Percentiles rank a stretch among this genome's conserved stretches.
These are phyloP conservation scores for Elsinoe necatrix DNA, from an alignment of 2,329 filamentous ascomycete genomes.

Conservation along the genomic window DNA sequence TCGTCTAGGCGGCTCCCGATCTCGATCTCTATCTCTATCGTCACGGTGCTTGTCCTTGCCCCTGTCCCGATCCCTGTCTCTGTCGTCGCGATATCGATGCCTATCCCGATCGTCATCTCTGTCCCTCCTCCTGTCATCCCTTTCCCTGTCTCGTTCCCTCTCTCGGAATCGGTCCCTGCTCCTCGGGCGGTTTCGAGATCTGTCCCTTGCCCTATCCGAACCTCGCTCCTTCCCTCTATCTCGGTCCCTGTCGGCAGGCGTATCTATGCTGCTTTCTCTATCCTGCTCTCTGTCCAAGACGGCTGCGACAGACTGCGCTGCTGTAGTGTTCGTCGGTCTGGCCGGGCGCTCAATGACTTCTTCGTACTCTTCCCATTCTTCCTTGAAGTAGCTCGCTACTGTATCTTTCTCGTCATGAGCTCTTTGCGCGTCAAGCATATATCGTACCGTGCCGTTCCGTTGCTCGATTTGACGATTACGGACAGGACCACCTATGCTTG, in stretches of 20 bases:
- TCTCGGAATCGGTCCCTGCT: conserved; percentile 1
- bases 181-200: background rate
- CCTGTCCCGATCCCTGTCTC: conserved; percentile 21
- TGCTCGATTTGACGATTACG: conserved; percentile 33
- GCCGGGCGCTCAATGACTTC: conserved; percentile 59
- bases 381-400: conserved; percentile 60
- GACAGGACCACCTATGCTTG: conserved; percentile 25
- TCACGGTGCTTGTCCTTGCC: conserved; percentile 18
- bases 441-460: conserved; percentile 70
- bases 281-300: conserved; percentile 21
- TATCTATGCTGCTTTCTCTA: conserved; percentile 23
- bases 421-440: conserved; percentile 74
- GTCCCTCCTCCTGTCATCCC: conserved; percentile 10
- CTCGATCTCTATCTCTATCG: background rate
- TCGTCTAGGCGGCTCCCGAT: background rate
- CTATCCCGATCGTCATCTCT: conserved; percentile 19
- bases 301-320: conserved; percentile 12
- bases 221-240: conserved; percentile 15
- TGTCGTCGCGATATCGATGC: conserved; percentile 23
- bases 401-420: conserved; percentile 62
- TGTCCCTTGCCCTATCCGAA: background rate
- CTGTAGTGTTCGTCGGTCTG: conserved; percentile 19
- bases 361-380: conserved; percentile 69
- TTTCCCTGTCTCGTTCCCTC: background rate
- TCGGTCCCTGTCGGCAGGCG: conserved; percentile 21